Evolutionary conservation across 2,329 filamentous ascomycete species (phyloP), one percentile per base, ranked within the genome.

Genomic region (Nigrograna mackinnonii): DNA sequence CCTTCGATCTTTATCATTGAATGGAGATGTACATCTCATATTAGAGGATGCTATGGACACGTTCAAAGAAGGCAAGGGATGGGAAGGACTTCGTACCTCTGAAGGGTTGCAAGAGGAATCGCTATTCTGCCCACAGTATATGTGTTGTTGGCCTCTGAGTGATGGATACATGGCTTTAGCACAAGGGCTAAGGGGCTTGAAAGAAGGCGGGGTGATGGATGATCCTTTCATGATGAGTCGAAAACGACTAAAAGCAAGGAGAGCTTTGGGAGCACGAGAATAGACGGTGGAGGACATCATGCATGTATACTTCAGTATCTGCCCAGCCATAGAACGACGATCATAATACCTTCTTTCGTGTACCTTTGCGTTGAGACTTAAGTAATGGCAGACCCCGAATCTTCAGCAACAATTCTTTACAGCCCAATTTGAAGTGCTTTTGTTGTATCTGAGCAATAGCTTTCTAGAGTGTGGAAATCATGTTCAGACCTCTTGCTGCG

Each of bases 101-200:
- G 17, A 12, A 18, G 31, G 17, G 17, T 18, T 34, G 31, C 31
- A 13, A 18, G 11, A 34, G 11, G 31, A 28, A 28, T 28, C 24
- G 14, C 11, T 28, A 14, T 28, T 44, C 28, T 9, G 14, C n/a
- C 28, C 31, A 28, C 19, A 18, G 22, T 3, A 2, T 20, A 36
- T 35, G 32, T 40, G 37, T 24, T 36, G 42, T 26, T 44, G 37
- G 42, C 42, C 42, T 5, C 32, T 44, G 26, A 40, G 37, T 33
- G 37, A 40, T 37, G 42, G 26, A 12, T 44, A 44, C 16, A 44
- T 44, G 32, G 37, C 36, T 19, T 33, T 44, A 21, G 42, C 41
- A 24, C 31, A 28, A 22, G 28, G 41, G 17, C 39, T 44, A 35
- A 44, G 41, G n/a, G 30, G 6, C 35, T 35, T 35, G 26, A 21